These are phyloP conservation scores for Salix arbutifolia DNA, from an alignment of 345 rosid species.

Conservation along the genomic window DNA sequence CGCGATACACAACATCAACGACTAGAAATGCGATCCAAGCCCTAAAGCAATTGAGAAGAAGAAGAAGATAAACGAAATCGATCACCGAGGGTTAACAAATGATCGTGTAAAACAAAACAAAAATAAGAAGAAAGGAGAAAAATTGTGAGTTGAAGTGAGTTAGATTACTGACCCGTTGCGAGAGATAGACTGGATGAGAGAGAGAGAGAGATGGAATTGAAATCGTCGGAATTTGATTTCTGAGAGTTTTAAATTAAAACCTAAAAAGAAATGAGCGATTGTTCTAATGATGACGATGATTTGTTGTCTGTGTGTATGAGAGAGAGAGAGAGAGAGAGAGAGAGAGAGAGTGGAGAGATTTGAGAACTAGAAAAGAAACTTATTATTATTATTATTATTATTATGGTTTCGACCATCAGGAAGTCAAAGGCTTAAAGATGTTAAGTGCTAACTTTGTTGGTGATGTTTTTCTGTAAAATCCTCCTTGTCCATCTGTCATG, in stretches of 20 bases:
- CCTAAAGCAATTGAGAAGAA: background rate
- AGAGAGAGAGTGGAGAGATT: background rate
- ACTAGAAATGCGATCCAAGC: conserved; percentile 12
- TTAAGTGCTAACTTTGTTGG: background rate
- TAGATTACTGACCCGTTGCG: background rate
- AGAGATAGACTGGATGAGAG: background rate
- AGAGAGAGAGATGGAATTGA: background rate
- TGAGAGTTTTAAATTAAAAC: background rate
- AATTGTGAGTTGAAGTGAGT: background rate
- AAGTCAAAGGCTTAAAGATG: conserved; percentile 10
- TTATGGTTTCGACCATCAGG: background rate
- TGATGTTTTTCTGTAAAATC: background rate
- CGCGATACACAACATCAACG: background rate
- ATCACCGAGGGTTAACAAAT: background rate
- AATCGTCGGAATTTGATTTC: background rate
- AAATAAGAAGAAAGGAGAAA: background rate
- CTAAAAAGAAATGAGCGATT: background rate
- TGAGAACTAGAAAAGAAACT: background rate
- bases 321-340: background rate
- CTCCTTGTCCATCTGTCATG: background rate
- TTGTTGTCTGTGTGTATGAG: background rate
- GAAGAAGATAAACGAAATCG: background rate
- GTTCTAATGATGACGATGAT: background rate
- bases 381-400: background rate
- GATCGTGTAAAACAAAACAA: background rate